Percentiles rank a stretch among this genome's conserved stretches.
Conservation (phyloP, 2,329 filamentous ascomycete genomes). For the Phyllosticta capitalensis region DNA sequence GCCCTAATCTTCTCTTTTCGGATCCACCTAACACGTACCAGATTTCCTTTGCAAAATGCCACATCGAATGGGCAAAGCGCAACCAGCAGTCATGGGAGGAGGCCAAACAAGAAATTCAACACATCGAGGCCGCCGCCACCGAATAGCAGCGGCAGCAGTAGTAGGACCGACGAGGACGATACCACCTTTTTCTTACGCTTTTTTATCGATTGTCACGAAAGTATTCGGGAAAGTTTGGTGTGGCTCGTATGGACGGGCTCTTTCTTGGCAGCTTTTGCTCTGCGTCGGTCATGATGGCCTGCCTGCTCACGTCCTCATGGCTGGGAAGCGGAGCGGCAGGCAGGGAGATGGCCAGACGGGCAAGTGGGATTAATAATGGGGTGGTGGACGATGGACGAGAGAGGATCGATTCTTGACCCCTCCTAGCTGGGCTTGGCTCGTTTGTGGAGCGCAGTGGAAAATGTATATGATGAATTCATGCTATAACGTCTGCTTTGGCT, state of each 20-base stretch:
- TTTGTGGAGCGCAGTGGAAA: too few relatives aligned
- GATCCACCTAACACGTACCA: slow-evolving; percentile 26
- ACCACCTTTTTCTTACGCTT: background rate
- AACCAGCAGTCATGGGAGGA: slow-evolving; percentile 90
- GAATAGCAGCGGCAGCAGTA: slow-evolving; percentile 2
- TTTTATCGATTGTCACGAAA: background rate
- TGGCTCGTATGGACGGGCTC: background rate
- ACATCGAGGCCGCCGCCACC: slow-evolving; percentile 52
- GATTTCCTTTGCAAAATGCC: slow-evolving; percentile 86
- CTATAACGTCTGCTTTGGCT: too few relatives aligned
- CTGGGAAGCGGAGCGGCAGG: too few relatives aligned
- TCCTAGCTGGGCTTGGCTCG: too few relatives aligned
- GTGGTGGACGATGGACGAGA: too few relatives aligned
- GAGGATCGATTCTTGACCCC: too few relatives aligned
- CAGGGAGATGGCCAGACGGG: too few relatives aligned
- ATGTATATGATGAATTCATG: too few relatives aligned
- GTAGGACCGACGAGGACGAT: slow-evolving; percentile 1
- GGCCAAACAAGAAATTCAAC: slow-evolving; percentile 74
- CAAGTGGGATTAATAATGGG: too few relatives aligned
- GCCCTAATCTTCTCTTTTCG: background rate
- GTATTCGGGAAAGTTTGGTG: background rate
- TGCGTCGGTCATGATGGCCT: background rate
- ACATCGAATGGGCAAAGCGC: slow-evolving; percentile 89
- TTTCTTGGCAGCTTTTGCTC: background rate
- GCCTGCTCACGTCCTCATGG: too few relatives aligned